These are phyloP conservation scores for Neophaeococcomyces mojaviensis DNA, from an alignment of 2,329 filamentous ascomycete genomes.

Conservation along the genomic window DNA sequence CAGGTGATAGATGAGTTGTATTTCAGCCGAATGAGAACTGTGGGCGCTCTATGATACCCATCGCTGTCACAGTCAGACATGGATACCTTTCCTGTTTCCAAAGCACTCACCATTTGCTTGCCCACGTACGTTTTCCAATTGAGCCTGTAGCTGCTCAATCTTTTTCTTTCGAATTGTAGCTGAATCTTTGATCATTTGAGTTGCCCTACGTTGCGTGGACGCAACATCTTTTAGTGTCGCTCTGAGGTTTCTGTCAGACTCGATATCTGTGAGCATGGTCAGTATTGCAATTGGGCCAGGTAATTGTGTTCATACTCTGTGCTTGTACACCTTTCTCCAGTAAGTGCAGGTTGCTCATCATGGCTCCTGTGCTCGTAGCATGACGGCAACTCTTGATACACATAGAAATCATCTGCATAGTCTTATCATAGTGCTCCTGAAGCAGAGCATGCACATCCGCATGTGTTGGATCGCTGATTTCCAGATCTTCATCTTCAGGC, in stretches of 20 bases:
- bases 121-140: neutral
- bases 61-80: neutral
- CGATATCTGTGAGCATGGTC: conserved; percentile 1
- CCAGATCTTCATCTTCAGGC: neutral
- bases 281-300: neutral
- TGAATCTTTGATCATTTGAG: conserved; percentile 1
- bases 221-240: conserved; percentile 3
- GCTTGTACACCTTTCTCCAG: conserved; percentile 6
- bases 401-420: conserved; percentile 3
- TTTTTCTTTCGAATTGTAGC: conserved; percentile 2
- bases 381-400: conserved; percentile 4
- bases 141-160: conserved; percentile 5
- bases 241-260: neutral
- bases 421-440: conserved; percentile 6
- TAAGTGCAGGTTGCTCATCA: conserved; percentile 1
- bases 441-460: conserved; percentile 7
- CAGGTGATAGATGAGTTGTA: neutral
- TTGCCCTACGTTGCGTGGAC: conserved; percentile 4
- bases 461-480: conserved; percentile 1
- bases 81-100: neutral
- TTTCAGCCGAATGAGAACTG: neutral
- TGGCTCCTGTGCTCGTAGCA: neutral
- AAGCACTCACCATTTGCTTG: neutral
- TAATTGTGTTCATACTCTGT: neutral
- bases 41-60: neutral